Evolutionary conservation across 148 eudicot genomes (phyloP).

Genomic region (Salicornia ramosissima): DNA sequence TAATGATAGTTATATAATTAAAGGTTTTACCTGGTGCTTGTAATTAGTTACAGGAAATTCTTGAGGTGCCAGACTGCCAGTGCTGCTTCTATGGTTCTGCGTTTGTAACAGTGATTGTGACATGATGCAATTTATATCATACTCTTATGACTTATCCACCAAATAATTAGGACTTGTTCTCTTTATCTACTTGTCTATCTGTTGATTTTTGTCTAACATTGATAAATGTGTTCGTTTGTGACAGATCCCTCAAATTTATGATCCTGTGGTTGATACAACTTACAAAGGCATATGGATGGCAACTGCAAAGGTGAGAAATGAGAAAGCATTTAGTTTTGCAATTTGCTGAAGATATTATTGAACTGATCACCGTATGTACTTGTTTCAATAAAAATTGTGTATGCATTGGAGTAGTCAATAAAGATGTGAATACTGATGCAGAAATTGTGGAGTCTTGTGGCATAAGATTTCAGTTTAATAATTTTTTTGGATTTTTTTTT

Average conservation of each 20-base stretch:
- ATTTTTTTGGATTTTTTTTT: too few relatives aligned
- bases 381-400: background rate
- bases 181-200: background rate
- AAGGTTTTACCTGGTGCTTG: too few relatives aligned
- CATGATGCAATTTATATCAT: background rate
- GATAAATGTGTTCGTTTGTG: conserved; percentile 7
- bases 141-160: too few relatives aligned
- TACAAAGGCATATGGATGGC: conserved; percentile 99
- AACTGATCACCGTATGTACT: background rate
- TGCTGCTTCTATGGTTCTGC: conserved; percentile 3
- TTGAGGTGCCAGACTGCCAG: background rate
- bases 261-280: conserved; percentile 84
- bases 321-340: conserved; percentile 1
- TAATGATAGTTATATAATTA: too few relatives aligned
- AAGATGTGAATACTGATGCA: too few relatives aligned
- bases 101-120: background rate
- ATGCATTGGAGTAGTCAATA: background rate
- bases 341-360: background rate
- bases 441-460: too few relatives aligned
- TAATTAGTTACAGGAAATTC: too few relatives aligned
- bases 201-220: background rate
- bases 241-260: conserved; percentile 61
- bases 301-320: conserved; percentile 81
- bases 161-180: background rate
- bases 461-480: too few relatives aligned